These are phyloP conservation scores for Mallotus japonicus DNA, from an alignment of 441 rosid genomes.

Conservation along the genomic window DNA sequence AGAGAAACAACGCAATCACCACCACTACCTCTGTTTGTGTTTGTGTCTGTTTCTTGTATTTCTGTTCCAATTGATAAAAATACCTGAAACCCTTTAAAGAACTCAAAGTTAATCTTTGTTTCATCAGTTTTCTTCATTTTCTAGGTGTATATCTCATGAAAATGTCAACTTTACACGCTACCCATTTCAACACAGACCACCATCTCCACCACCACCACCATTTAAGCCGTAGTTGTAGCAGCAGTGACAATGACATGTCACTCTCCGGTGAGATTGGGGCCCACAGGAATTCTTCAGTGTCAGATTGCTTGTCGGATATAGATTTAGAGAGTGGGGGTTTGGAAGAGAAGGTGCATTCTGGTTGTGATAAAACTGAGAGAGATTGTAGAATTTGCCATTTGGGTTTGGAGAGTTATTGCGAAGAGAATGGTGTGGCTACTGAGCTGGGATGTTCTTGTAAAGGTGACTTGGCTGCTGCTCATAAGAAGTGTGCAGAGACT, in stretches of 20 bases:
- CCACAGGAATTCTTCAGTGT: conserved; percentile 48
- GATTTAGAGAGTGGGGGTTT: conserved; percentile 40
- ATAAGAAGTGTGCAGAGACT: conserved; percentile 86
- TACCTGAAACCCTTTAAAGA: conserved; percentile 5
- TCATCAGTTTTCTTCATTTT: background rate
- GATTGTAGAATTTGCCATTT: conserved; percentile 92
- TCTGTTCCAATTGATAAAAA: background rate
- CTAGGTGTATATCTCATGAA: background rate
- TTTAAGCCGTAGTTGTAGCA: conserved; percentile 5
- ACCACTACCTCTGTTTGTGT: background rate
- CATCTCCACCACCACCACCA: background rate
- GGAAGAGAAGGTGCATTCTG: conserved; percentile 51
- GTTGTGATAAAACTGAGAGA: conserved; percentile 38
- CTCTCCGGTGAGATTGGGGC: conserved; percentile 50
- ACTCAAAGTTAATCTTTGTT: background rate
- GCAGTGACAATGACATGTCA: conserved; percentile 31
- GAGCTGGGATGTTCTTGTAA: conserved; percentile 90
- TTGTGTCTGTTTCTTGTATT: too few relatives aligned
- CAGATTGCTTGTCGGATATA: conserved; percentile 50
- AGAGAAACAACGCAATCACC: background rate
- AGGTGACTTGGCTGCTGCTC: conserved; percentile 80
- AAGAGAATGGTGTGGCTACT: conserved; percentile 58
- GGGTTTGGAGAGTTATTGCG: conserved; percentile 60
- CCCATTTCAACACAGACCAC: conserved; percentile 15
- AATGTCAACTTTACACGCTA: conserved; percentile 22